phyloP scores from a whole-genome alignment of 768 basidiomycete species.

The Dictyophora rubrovolvata region DNA sequence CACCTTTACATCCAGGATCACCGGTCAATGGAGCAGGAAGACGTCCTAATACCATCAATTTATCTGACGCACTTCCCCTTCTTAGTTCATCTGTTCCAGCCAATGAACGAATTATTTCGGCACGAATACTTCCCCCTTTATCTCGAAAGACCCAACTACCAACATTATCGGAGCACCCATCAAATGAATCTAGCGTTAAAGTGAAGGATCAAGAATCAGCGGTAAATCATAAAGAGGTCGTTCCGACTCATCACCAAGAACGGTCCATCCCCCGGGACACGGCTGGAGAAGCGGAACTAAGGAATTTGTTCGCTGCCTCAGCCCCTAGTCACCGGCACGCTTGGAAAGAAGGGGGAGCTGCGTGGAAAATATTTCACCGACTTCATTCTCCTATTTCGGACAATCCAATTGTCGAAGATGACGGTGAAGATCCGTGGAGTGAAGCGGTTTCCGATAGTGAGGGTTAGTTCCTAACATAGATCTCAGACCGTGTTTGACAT shows the following conservation, averaged over 20 bases:
- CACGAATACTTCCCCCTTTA: not conserved
- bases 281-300: constrained; percentile 37
- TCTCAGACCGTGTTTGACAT: not conserved
- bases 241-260: not conserved
- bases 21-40: not conserved
- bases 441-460: constrained; percentile 7
- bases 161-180: not conserved
- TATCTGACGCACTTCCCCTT: constrained; percentile 1
- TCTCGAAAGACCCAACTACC: not conserved
- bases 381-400: not conserved
- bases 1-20: not conserved
- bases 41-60: not conserved
- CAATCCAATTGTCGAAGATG: constrained; percentile 27
- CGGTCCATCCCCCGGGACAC: not conserved
- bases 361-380: constrained; percentile 50
- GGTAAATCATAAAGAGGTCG: not conserved
- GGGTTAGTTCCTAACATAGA: not conserved
- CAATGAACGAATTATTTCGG: not conserved
- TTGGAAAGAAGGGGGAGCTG: constrained; percentile 53
- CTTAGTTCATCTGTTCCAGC: constrained; percentile 7
- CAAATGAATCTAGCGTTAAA: not conserved
- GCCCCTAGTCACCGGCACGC: constrained; percentile 62
- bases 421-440: constrained; percentile 13
- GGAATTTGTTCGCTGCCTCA: constrained; percentile 57
- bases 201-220: not conserved